phyloP scores from a whole-genome alignment of 2,329 filamentous ascomycete species.

The Scytalidium lignicola region DNA sequence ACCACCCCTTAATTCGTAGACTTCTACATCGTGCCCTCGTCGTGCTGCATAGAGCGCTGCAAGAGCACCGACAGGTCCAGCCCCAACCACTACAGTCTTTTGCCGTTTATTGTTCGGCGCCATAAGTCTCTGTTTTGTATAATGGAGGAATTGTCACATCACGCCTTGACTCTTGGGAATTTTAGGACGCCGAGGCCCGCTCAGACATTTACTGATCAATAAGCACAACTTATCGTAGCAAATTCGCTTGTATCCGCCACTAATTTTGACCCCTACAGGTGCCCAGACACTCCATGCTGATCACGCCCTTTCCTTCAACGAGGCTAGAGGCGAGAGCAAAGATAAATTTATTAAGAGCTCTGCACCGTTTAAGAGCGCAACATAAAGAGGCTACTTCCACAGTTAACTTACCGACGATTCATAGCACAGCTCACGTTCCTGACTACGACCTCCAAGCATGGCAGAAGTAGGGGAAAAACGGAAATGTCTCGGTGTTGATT shows the following conservation, averaged over 20 bases:
- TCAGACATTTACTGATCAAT: neutral
- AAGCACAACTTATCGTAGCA: too few relatives aligned
- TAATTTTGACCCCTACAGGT: too few relatives aligned
- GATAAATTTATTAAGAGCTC: too few relatives aligned
- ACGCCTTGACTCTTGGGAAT: neutral
- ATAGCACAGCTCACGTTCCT: too few relatives aligned
- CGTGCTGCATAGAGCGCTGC: slow-evolving; percentile 89
- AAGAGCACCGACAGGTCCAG: slow-evolving; percentile 87
- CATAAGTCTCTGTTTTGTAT: neutral
- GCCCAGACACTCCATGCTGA: too few relatives aligned
- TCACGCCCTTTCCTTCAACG: too few relatives aligned
- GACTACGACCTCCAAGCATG: neutral
- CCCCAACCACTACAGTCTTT: slow-evolving; percentile 74
- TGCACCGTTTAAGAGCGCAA: too few relatives aligned
- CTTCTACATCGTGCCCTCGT: slow-evolving; percentile 81
- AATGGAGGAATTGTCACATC: neutral
- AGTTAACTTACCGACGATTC: too few relatives aligned
- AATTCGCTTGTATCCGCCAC: neutral
- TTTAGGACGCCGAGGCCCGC: neutral
- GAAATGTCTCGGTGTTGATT: slow-evolving; percentile 78
- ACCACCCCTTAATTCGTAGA: slow-evolving; percentile 93
- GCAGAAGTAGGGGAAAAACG: slow-evolving; percentile 45
- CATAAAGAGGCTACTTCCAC: too few relatives aligned
- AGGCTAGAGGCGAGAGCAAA: too few relatives aligned
- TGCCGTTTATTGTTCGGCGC: slow-evolving; percentile 10